Conservation (phyloP, 345 rosid genomes). For the Microcos paniculata region DNA sequence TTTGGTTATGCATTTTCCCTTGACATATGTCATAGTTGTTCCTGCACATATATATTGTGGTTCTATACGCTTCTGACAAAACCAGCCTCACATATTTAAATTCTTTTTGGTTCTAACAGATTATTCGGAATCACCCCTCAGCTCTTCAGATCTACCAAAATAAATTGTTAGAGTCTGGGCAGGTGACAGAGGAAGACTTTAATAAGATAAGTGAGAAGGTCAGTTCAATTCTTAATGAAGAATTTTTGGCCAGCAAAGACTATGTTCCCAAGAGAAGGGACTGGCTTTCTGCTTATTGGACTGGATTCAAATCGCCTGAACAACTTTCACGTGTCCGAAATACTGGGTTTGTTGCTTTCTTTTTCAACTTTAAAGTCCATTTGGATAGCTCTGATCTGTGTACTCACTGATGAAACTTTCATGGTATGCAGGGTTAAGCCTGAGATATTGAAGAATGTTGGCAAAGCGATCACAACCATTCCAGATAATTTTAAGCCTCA, state of each 20-base stretch:
- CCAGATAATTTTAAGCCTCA: slow-evolving; percentile 77
- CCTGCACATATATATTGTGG: neutral
- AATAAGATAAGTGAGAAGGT: slow-evolving; percentile 58
- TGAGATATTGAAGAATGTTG: slow-evolving; percentile 79
- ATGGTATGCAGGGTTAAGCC: slow-evolving; percentile 65
- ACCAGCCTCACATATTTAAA: neutral
- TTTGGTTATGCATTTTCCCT: neutral
- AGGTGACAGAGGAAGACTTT: slow-evolving; percentile 58
- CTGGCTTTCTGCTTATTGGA: slow-evolving; percentile 86
- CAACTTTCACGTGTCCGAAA: slow-evolving; percentile 75
- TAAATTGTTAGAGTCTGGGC: slow-evolving; percentile 63
- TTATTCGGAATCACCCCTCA: slow-evolving; percentile 70
- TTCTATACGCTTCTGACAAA: neutral
- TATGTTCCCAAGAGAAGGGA: slow-evolving; percentile 68
- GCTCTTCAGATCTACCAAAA: slow-evolving; percentile 65
- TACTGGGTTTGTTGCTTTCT: slow-evolving; percentile 51
- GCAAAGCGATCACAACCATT: slow-evolving; percentile 64
- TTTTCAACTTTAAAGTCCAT: slow-evolving; percentile 6
- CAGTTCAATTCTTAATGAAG: slow-evolving; percentile 65
- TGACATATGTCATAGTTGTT: neutral
- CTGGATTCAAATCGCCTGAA: slow-evolving; percentile 80
- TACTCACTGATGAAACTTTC: neutral
- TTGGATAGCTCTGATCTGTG: neutral
- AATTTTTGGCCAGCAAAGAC: slow-evolving; percentile 68
- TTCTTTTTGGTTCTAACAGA: slow-evolving; percentile 35